Conservation (phyloP, 176 grass and related monocot genomes). For the maize (Zea mays) region DNA sequence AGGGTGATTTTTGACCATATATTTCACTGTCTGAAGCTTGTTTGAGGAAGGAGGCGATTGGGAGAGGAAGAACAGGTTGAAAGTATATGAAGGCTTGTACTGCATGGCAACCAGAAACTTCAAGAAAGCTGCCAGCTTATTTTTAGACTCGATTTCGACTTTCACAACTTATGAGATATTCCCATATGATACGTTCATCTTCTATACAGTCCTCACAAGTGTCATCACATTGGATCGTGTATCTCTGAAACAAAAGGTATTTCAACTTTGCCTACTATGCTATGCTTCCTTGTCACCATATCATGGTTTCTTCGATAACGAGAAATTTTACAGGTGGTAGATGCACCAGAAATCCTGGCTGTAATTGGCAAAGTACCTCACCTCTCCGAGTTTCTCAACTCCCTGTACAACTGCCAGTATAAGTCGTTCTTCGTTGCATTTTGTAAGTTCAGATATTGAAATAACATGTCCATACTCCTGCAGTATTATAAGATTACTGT, state of each 20-base stretch:
- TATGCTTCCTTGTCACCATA: background rate
- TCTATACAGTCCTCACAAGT: slow-evolving; percentile 91
- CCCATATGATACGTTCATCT: slow-evolving; percentile 87
- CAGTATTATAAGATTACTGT: background rate
- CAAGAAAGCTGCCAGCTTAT: slow-evolving; percentile 84
- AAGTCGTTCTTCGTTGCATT: slow-evolving; percentile 91
- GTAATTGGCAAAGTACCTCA: slow-evolving; percentile 90
- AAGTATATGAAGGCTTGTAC: slow-evolving; percentile 91
- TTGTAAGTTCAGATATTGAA: slow-evolving; percentile 63
- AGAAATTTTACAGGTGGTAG: slow-evolving; percentile 71
- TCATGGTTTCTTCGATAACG: slow-evolving; percentile 4
- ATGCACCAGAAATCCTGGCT: slow-evolving; percentile 92
- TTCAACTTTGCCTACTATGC: background rate
- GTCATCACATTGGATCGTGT: slow-evolving; percentile 86
- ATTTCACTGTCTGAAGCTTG: slow-evolving; percentile 52
- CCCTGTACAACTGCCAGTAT: slow-evolving; percentile 87
- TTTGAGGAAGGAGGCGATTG: slow-evolving; percentile 96
- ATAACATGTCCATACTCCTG: background rate
- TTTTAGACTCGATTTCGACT: slow-evolving; percentile 97
- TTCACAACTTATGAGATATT: slow-evolving; percentile 93
- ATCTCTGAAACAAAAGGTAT: slow-evolving; percentile 91
- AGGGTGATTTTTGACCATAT: slow-evolving; percentile 15
- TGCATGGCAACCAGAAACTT: slow-evolving; percentile 96
- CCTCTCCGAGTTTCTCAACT: slow-evolving; percentile 91
- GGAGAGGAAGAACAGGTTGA: slow-evolving; percentile 97